phyloP scores from a whole-genome alignment of 768 basidiomycete genomes.

The Leccinum variicolor region DNA sequence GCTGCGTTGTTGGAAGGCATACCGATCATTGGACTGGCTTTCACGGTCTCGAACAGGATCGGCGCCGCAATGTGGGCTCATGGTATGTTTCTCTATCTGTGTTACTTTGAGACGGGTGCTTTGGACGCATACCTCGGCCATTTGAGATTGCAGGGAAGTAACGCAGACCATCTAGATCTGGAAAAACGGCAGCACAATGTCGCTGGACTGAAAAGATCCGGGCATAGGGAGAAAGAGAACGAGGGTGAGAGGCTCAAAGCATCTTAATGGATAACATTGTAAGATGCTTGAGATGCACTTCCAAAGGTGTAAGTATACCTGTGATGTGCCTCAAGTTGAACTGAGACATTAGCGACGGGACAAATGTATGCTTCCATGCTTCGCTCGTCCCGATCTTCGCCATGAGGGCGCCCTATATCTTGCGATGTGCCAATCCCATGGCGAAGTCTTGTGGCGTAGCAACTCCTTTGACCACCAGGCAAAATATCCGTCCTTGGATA shows the following conservation, averaged over 20 bases:
- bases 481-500: background rate
- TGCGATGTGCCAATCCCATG: too few species aligned
- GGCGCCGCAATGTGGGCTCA: constrained; percentile 96
- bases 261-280: background rate
- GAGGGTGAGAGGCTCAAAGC: background rate
- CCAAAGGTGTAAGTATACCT: background rate
- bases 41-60: constrained; percentile 83
- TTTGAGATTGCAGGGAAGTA: background rate
- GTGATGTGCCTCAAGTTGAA: background rate
- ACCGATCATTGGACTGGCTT: constrained; percentile 77
- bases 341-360: background rate
- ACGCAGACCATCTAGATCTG: constrained; percentile 41
- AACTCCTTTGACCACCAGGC: background rate
- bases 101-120: background rate
- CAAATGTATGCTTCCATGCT: background rate
- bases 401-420: too few species aligned
- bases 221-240: background rate
- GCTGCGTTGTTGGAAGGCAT: constrained; percentile 79
- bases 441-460: too few species aligned
- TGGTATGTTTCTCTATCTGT: constrained; percentile 40
- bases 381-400: too few species aligned
- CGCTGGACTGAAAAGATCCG: constrained; percentile 27
- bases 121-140: too few species aligned
- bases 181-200: constrained; percentile 56
- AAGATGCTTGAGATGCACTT: background rate